These are phyloP conservation scores for Phyllostachys edulis DNA, from an alignment of 176 grass and related monocot genomes.

Conservation along the genomic window DNA sequence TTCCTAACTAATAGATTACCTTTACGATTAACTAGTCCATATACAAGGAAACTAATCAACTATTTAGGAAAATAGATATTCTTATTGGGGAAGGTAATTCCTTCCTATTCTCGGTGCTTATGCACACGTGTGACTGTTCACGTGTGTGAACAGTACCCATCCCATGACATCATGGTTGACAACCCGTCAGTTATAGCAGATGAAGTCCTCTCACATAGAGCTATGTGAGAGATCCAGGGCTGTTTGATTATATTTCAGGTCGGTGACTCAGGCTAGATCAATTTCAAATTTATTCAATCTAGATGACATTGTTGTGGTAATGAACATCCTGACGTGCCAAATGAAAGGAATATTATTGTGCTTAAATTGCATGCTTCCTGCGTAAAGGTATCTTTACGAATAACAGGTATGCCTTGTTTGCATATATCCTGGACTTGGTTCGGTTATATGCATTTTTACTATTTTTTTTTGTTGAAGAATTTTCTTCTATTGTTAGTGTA, in stretches of 20 bases:
- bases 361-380: conserved; percentile 73
- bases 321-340: conserved; percentile 47
- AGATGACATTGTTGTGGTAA: not conserved
- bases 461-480: not conserved
- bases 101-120: too few relatives aligned
- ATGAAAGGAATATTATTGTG: conserved; percentile 90
- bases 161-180: conserved; percentile 82
- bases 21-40: too few relatives aligned
- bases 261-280: not conserved
- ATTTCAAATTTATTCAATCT: not conserved
- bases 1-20: too few relatives aligned
- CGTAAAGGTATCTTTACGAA: conserved; percentile 46
- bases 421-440: not conserved
- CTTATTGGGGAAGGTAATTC: too few relatives aligned
- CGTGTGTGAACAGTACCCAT: too few relatives aligned
- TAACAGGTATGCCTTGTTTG: conserved; percentile 62
- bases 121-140: too few relatives aligned
- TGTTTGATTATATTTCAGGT: conserved; percentile 84
- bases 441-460: not conserved
- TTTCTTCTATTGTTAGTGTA: not conserved
- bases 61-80: too few relatives aligned
- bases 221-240: conserved; percentile 70
- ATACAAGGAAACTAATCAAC: too few relatives aligned
- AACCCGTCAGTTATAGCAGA: conserved; percentile 87
- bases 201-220: conserved; percentile 84